These are phyloP conservation scores for Capsicum rhomboideum DNA, from an alignment of 257 asterid species.

Conservation along the genomic window DNA sequence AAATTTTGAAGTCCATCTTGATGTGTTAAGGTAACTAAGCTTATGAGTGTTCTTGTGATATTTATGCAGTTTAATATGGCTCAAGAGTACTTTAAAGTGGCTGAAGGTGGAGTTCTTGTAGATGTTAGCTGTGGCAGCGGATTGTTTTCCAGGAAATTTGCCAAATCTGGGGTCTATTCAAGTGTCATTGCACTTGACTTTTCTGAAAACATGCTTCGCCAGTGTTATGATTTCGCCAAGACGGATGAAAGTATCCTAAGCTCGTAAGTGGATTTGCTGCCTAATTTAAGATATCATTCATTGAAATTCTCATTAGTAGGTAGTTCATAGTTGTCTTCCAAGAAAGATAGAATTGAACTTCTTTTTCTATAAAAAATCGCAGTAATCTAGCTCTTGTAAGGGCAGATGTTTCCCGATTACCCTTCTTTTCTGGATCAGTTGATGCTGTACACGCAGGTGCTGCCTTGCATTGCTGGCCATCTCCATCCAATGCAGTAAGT, in stretches of 20 bases:
- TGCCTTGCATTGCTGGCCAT: constrained; percentile 98
- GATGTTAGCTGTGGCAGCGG: constrained; percentile 99
- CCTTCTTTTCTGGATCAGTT: constrained; percentile 75
- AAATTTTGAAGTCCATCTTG: background rate
- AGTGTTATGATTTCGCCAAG: constrained; percentile 71
- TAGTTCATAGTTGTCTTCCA: background rate
- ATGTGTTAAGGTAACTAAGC: background rate
- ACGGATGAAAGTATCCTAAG: constrained; percentile 44
- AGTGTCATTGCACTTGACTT: constrained; percentile 80
- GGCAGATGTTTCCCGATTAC: constrained; percentile 93
- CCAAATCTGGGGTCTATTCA: constrained; percentile 70
- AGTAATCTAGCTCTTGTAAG: constrained; percentile 90
- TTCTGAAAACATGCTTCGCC: constrained; percentile 97
- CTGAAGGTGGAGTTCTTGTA: constrained; percentile 75
- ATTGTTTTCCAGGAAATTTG: constrained; percentile 83
- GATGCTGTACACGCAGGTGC: constrained; percentile 99
- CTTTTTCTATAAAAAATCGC: constrained; percentile 8
- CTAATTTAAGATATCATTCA: background rate
- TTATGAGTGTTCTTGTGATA: background rate
- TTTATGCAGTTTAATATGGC: constrained; percentile 84
- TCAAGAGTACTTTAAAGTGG: constrained; percentile 71
- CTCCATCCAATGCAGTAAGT: constrained; percentile 90
- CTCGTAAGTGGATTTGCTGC: constrained; percentile 48
- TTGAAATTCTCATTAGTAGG: background rate
- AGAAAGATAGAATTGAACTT: background rate